These are phyloP conservation scores for Lablab purpureus DNA, from an alignment of 306 rosid species.

Conservation along the genomic window DNA sequence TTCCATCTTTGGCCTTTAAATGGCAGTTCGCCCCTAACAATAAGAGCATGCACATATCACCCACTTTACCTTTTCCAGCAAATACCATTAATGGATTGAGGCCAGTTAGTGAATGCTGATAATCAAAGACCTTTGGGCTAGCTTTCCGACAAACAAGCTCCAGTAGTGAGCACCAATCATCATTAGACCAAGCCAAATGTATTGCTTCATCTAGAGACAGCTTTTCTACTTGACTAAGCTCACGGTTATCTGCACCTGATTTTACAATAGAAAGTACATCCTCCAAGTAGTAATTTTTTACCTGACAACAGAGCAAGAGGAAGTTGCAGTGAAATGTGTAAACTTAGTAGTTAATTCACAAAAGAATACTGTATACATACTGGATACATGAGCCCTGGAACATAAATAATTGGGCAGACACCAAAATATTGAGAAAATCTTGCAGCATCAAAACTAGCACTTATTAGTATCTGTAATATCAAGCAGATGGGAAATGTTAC, in stretches of 20 bases:
- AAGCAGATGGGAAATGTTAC: conserved; percentile 24
- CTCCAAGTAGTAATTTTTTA: conserved; percentile 81
- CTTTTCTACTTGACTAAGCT: conserved; percentile 67
- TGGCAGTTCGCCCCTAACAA: conserved; percentile 77
- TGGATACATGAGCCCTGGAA: conserved; percentile 92
- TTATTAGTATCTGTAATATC: conserved; percentile 80
- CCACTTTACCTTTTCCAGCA: conserved; percentile 88
- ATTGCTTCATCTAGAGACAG: conserved; percentile 82
- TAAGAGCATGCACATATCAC: conserved; percentile 80
- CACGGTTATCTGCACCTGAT: conserved; percentile 47
- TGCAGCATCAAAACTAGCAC: conserved; percentile 84
- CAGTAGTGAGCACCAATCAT: conserved; percentile 76
- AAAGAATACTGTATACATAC: conserved; percentile 54
- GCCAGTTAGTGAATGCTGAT: conserved; percentile 83
- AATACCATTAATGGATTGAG: conserved; percentile 86
- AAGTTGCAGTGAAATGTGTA: conserved; percentile 17
- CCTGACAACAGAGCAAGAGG: conserved; percentile 60
- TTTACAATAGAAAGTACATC: conserved; percentile 77
- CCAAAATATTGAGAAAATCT: conserved; percentile 95
- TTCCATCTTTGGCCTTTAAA: conserved; percentile 74
- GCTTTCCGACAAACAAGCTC: conserved; percentile 72
- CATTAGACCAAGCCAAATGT: conserved; percentile 80
- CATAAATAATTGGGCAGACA: conserved; percentile 82
- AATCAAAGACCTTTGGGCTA: conserved; percentile 58
- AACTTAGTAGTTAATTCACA: conserved; percentile 36